Base-by-base conservation (phyloP, 2,329 filamentous ascomycete genomes). In the Alternaria consortialis region DNA sequence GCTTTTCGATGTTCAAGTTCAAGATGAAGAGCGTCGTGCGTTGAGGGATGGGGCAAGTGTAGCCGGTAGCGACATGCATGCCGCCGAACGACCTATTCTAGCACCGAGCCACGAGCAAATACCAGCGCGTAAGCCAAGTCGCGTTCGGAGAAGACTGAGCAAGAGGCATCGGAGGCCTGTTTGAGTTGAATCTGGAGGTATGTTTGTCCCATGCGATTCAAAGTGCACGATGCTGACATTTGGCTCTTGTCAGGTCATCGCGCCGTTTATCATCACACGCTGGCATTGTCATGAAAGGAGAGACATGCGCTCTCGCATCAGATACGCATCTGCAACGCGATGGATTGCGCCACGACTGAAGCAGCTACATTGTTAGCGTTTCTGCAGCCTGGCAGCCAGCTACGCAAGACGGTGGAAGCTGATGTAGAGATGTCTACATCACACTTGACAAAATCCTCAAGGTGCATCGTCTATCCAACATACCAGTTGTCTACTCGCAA, bases 161-260 rank as follows among this genome's bases (percentile, higher is more conserved):
- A 72, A 72, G 27, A 68, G 54, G 42, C 68, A 72, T 60, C 58
- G 66, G 6, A 67, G 60, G 40, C 65, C 68, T 43, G 55, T 54
- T 37, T 66, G 60, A 63, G 39, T 4, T 27, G n/a, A 8, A 1
- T 2, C 6, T 46, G 5, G 12, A 8, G 31, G 56, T 64, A 34
- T 48, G 51, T 60, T 6, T 27, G 34, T 20, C 25, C 5, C 6
- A 23, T 48, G 31, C 15, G 13, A n/a, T 7, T 12, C 4, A 17
- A 23, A 13, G 29, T 27, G 27, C 29, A 36, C 34, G 5, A 53
- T 43, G 46, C 55, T 51, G 46, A 57, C 12, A 42, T 7, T 27
- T 25, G 27, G 27, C 9, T 20, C 9, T 40, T 23, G 17, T 12
- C 27, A 50, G 17, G 9, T 25, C n/a, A 20, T 52, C 37, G 50